A percentile compares a stretch with the other conserved stretches of the same genome.
Evolutionary conservation across 768 basidiomycete genomes (phyloP).

Genomic region (Rhizopogon salebrosus): DNA sequence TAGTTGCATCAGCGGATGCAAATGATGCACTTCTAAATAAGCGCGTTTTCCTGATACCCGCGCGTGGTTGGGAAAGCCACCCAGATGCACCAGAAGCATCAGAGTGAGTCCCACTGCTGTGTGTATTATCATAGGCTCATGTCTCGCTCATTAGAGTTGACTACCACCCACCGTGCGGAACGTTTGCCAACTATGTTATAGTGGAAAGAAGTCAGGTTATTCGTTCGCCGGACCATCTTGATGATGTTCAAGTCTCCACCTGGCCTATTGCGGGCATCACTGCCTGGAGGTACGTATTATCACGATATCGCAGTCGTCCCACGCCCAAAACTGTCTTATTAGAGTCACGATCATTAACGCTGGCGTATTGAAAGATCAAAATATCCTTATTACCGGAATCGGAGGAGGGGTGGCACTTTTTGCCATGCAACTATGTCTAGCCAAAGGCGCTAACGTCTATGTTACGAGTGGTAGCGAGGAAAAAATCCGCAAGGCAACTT

Average conservation of each 20-base stretch:
- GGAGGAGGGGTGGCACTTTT: constrained; percentile 82
- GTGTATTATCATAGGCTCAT: neutral
- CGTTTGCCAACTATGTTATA: constrained; percentile 71
- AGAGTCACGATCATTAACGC: constrained; percentile 70
- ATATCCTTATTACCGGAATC: constrained; percentile 76
- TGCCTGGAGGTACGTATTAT: constrained; percentile 65
- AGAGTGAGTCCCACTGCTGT: constrained; percentile 32
- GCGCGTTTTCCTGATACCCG: constrained; percentile 73
- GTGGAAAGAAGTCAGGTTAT: constrained; percentile 70
- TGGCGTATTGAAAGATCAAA: constrained; percentile 54
- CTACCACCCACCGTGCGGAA: constrained; percentile 50
- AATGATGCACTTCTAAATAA: constrained; percentile 53
- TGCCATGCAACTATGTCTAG: constrained; percentile 71
- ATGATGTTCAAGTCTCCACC: constrained; percentile 64
- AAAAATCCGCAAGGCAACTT: constrained; percentile 63
- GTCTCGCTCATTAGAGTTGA: constrained; percentile 46
- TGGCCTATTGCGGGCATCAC: constrained; percentile 78
- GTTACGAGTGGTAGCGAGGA: constrained; percentile 69
- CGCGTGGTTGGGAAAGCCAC: constrained; percentile 68
- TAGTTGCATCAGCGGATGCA: constrained; percentile 50
- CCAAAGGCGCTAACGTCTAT: constrained; percentile 74
- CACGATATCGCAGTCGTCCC: neutral
- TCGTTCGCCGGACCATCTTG: constrained; percentile 58
- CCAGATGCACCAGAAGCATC: constrained; percentile 65
- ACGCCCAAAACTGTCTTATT: neutral